These are phyloP conservation scores for Smithsoniella earleae DNA, from an alignment of 163 green algal genomes.

Conservation along the genomic window DNA sequence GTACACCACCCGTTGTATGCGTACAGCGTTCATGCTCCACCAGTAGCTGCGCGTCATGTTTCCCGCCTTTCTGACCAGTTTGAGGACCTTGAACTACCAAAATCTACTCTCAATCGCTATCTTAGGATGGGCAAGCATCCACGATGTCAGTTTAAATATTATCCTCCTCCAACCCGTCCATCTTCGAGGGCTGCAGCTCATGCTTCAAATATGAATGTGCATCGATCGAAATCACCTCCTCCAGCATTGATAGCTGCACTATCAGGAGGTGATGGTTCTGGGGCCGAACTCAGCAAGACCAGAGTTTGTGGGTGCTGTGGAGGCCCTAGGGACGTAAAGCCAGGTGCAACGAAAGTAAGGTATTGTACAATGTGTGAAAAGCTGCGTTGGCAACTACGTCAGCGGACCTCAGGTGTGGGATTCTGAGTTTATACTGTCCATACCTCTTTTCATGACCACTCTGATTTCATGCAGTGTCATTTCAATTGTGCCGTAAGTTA, in stretches of 20 bases:
- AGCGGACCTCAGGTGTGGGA: background rate
- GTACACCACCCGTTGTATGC: background rate
- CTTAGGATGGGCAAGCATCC: background rate
- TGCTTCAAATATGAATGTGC: background rate
- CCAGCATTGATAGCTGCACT: background rate
- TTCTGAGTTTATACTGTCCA: background rate
- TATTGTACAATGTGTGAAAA: conserved; percentile 19
- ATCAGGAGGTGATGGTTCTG: background rate
- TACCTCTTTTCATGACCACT: background rate
- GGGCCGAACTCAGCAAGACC: background rate
- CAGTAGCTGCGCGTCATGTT: background rate
- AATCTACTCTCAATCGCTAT: too few species aligned
- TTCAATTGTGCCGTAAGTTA: background rate
- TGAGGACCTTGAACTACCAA: background rate
- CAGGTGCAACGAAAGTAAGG: background rate
- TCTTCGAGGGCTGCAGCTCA: background rate
- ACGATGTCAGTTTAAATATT: background rate
- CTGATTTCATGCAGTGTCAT: background rate
- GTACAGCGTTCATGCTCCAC: background rate
- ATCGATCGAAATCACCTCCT: background rate
- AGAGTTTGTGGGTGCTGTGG: background rate
- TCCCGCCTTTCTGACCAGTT: background rate
- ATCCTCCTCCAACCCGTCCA: background rate
- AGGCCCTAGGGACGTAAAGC: background rate
- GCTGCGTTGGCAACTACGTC: conserved; percentile 5